A percentile compares a stretch with the other conserved stretches of the same genome.
These are phyloP conservation scores for Alternaria postmessia DNA, from an alignment of 2,329 filamentous ascomycete species.

Conservation along the genomic window DNA sequence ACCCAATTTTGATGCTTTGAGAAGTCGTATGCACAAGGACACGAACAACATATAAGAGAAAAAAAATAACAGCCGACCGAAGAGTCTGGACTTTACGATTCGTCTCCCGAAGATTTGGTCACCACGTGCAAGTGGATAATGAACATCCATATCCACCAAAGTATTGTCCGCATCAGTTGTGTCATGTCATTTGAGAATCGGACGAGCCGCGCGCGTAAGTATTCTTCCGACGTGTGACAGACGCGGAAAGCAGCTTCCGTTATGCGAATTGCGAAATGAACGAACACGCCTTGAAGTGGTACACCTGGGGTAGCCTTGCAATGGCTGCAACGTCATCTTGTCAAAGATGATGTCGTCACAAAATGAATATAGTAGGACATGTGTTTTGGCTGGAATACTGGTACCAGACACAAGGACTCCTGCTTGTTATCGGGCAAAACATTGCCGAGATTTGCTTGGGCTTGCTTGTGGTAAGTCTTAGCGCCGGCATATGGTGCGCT, in stretches of 20 bases:
- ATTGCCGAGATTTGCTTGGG: conserved; percentile 7
- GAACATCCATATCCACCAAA: background rate
- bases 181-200: background rate
- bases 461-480: conserved; percentile 1
- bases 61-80: background rate
- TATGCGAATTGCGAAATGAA: background rate
- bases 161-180: background rate
- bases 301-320: background rate
- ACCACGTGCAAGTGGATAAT: background rate
- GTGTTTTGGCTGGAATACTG: background rate
- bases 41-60: background rate
- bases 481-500: conserved; percentile 6
- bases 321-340: background rate
- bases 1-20: background rate
- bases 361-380: background rate
- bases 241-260: background rate
- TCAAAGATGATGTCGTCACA: background rate
- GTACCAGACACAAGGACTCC: background rate
- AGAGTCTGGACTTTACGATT: background rate
- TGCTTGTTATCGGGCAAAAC: background rate
- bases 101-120: background rate
- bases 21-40: background rate
- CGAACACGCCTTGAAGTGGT: background rate
- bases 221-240: background rate
- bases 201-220: background rate